A percentile compares a stretch with the other conserved stretches of the same genome.
phyloP scores from a whole-genome alignment of 176 grass and related monocot species.

The barley (Hordeum vulgare) region MorexV3_pseudomolecules_assembly NC_058520.1:14115550-14116049 shows the following conservation, averaged over 20 bases:
- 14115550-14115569: not conserved
- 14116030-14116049: not conserved
- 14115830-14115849: not conserved
- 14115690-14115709: not conserved
- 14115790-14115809: not conserved
- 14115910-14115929: not conserved
- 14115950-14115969: not conserved
- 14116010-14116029: not conserved
- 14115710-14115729: not conserved
- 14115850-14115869: not conserved
- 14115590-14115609: slow-evolving; percentile 3
- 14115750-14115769: not conserved
- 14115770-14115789: not conserved
- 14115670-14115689: not conserved
- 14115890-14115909: slow-evolving; percentile 8
- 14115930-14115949: not conserved
- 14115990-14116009: not conserved
- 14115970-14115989: not conserved
- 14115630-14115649: not conserved
- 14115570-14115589: not conserved
- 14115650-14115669: not conserved
- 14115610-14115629: not conserved
- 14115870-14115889: not conserved
- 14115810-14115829: not conserved
- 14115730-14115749: not conserved